Conservation (phyloP, 306 rosid genomes). For the Elaeagnus macrophylla region DNA sequence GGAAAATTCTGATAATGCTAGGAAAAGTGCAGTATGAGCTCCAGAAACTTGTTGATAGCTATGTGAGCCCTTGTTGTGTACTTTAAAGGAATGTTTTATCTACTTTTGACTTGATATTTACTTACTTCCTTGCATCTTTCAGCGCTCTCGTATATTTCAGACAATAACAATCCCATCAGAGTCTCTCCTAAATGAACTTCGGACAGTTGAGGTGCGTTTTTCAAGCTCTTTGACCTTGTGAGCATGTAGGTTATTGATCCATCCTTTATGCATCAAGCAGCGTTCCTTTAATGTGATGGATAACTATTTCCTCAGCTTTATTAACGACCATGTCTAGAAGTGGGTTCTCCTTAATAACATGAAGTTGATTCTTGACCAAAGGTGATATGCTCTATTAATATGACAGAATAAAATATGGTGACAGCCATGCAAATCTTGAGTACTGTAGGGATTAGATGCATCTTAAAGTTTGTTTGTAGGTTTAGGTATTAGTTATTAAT, state of each 20-base stretch:
- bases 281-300: neutral
- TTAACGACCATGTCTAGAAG: too few relatives aligned
- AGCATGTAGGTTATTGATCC: slow-evolving; percentile 7
- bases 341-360: too few relatives aligned
- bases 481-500: too few relatives aligned
- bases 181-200: slow-evolving; percentile 93
- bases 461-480: too few relatives aligned
- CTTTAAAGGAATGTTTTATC: slow-evolving; percentile 1
- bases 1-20: slow-evolving; percentile 63
- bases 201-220: slow-evolving; percentile 75
- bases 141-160: slow-evolving; percentile 86
- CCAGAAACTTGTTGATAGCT: slow-evolving; percentile 73
- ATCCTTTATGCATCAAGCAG: neutral
- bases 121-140: slow-evolving; percentile 27
- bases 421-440: too few relatives aligned
- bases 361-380: too few relatives aligned
- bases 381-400: too few relatives aligned
- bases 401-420: too few relatives aligned
- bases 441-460: too few relatives aligned
- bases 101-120: slow-evolving; percentile 5
- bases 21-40: slow-evolving; percentile 78
- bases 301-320: too few relatives aligned
- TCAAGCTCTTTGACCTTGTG: slow-evolving; percentile 7
- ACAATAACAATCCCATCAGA: slow-evolving; percentile 89
- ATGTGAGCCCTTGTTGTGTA: slow-evolving; percentile 36